Conservation (phyloP, 2,329 filamentous ascomycete species). For the Fusarium anguioides region DNA sequence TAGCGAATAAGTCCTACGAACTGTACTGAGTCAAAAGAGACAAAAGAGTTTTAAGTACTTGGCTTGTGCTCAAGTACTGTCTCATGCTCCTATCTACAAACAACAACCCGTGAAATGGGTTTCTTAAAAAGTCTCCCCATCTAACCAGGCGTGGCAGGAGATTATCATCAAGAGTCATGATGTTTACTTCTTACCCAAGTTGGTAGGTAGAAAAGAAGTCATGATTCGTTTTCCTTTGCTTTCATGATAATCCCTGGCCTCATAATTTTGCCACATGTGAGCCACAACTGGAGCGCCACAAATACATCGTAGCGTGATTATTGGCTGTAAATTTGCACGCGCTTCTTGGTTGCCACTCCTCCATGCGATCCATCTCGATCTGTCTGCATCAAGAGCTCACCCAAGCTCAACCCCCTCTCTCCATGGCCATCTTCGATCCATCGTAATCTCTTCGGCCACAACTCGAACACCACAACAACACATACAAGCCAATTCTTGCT, state of each 20-base stretch:
- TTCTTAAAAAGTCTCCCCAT: not conserved
- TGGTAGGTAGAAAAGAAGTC: not conserved
- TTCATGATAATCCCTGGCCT: conserved; percentile 5
- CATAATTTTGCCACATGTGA: conserved; percentile 18
- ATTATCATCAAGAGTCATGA: not conserved
- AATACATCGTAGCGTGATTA: conserved; percentile 8
- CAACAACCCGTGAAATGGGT: no score
- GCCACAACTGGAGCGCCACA: conserved; percentile 31
- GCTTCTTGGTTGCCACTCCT: conserved; percentile 39
- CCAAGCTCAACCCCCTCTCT: conserved; percentile 36
- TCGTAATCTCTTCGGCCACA: conserved; percentile 31
- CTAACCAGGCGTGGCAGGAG: not conserved
- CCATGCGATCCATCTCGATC: conserved; percentile 46
- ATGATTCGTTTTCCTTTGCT: not conserved
- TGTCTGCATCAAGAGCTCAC: conserved; percentile 41
- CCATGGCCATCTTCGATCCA: conserved; percentile 43
- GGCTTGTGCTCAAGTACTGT: no score
- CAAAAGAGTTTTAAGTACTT: no score
- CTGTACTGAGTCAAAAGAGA: no score
- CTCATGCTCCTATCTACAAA: no score
- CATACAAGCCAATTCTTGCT: conserved; percentile 20
- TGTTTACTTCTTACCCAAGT: not conserved
- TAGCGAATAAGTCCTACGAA: no score
- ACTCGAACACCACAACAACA: conserved; percentile 21
- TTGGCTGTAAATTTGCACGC: conserved; percentile 39